These are phyloP conservation scores for Phytophthora brassicae DNA, from an alignment of 352 stramenopile genomes.

Conservation along the genomic window DNA sequence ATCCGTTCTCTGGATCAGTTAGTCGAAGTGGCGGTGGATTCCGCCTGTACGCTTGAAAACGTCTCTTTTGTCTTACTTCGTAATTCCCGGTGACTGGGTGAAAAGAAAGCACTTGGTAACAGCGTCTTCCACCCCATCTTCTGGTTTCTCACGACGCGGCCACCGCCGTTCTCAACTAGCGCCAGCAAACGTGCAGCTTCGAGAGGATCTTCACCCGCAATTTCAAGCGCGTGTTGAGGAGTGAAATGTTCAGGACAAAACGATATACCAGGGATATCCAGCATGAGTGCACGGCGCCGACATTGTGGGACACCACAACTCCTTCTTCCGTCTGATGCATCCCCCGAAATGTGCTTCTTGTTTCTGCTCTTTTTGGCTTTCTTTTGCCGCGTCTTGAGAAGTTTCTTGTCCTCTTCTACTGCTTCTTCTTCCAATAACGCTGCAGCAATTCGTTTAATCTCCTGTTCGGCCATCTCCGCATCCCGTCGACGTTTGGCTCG, in stretches of 20 bases:
- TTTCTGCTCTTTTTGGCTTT: conserved; percentile 37
- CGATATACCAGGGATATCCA: conserved; percentile 27
- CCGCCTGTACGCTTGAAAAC: conserved; percentile 5
- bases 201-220: conserved; percentile 52
- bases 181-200: conserved; percentile 66
- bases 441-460: conserved; percentile 50
- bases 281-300: conserved; percentile 24
- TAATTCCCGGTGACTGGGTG: neutral
- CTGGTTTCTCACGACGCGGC: conserved; percentile 11
- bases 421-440: conserved; percentile 42
- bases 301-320: conserved; percentile 44
- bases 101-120: conserved; percentile 21
- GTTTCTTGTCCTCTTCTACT: conserved; percentile 14
- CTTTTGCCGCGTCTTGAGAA: conserved; percentile 16
- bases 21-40: conserved; percentile 13
- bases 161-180: conserved; percentile 29
- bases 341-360: conserved; percentile 20
- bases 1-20: neutral
- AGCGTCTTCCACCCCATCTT: conserved; percentile 19
- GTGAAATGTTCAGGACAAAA: conserved; percentile 67
- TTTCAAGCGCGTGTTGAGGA: conserved; percentile 63
- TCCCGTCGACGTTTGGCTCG: conserved; percentile 54
- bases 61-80: conserved; percentile 18
- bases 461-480: conserved; percentile 50
- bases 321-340: conserved; percentile 22